Conservation (phyloP, 495 filamentous ascomycete species). For the Lophiotrema nucula region DNA sequence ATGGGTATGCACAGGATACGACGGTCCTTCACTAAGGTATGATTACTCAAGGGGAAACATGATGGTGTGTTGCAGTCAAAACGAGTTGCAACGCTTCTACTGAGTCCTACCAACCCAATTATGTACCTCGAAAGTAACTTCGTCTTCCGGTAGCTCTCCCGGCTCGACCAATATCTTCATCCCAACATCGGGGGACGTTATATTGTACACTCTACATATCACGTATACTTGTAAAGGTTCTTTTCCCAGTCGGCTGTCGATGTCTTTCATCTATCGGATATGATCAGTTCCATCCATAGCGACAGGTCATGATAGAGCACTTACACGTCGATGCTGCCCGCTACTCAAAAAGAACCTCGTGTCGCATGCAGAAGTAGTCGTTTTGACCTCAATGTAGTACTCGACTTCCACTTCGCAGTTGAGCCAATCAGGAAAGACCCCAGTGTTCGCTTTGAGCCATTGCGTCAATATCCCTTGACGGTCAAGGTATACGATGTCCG, state of each 20-base stretch:
- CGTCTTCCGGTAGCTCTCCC: background rate
- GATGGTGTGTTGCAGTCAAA: too few relatives aligned
- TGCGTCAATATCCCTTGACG: background rate
- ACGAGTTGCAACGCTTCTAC: too few relatives aligned
- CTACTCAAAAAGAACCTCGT: constrained; percentile 39
- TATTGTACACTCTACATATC: background rate
- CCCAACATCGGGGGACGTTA: background rate
- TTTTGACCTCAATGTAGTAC: constrained; percentile 52
- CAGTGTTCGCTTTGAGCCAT: background rate
- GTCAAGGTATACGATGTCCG: constrained; percentile 38
- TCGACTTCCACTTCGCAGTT: constrained; percentile 31
- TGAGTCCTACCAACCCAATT: too few relatives aligned
- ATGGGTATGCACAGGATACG: too few relatives aligned
- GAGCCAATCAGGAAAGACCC: too few relatives aligned
- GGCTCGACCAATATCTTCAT: background rate
- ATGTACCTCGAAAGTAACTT: background rate
- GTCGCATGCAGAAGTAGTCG: constrained; percentile 43
- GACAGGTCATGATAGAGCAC: too few relatives aligned
- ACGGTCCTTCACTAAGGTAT: too few relatives aligned
- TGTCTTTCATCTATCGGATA: too few relatives aligned
- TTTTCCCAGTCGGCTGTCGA: too few relatives aligned
- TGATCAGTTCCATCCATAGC: too few relatives aligned
- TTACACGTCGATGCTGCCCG: background rate
- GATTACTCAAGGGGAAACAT: too few relatives aligned
- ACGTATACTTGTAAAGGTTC: too few relatives aligned